A percentile compares a stretch with the other conserved stretches of the same genome.
phyloP scores from a whole-genome alignment of 2,329 filamentous ascomycete species.

The Aspergillus sp. region DNA sequence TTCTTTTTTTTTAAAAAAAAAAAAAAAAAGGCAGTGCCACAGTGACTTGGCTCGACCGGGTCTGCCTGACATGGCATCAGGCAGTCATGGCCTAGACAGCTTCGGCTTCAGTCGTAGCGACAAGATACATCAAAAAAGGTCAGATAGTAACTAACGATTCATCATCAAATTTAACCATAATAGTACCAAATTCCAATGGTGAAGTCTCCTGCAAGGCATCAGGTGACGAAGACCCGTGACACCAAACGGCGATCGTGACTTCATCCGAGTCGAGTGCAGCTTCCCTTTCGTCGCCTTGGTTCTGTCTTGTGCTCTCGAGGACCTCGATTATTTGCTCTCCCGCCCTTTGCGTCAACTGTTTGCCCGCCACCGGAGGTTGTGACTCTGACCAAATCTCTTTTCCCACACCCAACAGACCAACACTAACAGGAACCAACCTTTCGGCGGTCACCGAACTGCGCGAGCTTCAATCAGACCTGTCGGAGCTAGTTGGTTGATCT shows the following conservation, averaged over 20 bases:
- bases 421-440: background rate
- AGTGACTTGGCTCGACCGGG: background rate
- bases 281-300: background rate
- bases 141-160: background rate
- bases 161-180: background rate
- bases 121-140: background rate
- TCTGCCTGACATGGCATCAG: background rate
- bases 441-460: constrained; percentile 1
- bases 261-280: background rate
- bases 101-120: background rate
- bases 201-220: constrained; percentile 6
- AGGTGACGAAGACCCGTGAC: constrained; percentile 17
- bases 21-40: too few relatives aligned
- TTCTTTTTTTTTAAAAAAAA: too few relatives aligned
- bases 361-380: background rate
- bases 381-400: background rate
- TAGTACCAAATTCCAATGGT: background rate
- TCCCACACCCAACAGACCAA: too few relatives aligned
- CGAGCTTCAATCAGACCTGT: background rate
- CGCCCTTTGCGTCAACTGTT: background rate
- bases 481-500: background rate
- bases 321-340: background rate
- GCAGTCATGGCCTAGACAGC: background rate
- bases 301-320: background rate
- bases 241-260: constrained; percentile 8